Base-by-base conservation (phyloP, 2,329 filamentous ascomycete species). In the Trichoderma atroviride region DNA sequence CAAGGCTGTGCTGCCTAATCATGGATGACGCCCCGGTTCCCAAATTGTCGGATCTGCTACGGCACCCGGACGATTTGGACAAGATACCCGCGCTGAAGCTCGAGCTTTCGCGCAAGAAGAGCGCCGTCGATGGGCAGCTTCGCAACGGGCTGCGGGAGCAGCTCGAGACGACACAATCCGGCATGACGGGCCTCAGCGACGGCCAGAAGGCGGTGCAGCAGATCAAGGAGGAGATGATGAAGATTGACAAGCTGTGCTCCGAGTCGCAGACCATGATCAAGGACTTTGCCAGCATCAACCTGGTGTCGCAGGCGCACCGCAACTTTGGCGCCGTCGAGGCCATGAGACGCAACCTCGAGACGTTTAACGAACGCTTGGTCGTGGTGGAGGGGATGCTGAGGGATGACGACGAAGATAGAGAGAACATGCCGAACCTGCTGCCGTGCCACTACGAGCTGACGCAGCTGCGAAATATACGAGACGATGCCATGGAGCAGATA, bases 141-240 rank as follows among this genome's bases (percentile, higher is more conserved):
- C 92, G 94, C 73, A 89, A 89, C 79, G 94, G 93, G 47, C 87
- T 98, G 73, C 90, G 92, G 75, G 94, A 97, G 77, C 96, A 99
- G 85, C 88, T 99, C 69, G 93, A 97, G 82, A 92, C 94, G 67
- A 97, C 96, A 13, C 95, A 98, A 82, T 88, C 92, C 74, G 96
- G 96, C 79, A 97, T 99, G 90, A 91, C 84, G 73, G 92, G 92
- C 72, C 90, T 99, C 73, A 89, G 88, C 56, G 94, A 97, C 78
- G 94, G 94, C 69, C 94, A 98, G 81, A 92, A 94, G 79, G 93
- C 93, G 71, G 92, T 99, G 43, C 91, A 93, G 78, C 88, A 92
- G 75, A 97, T 97, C 82, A 97, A 97, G 81, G 95, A 98, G 74
- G 96, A 99, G 83, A 96, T 99, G 89, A 94, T 96, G 85, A 96